Conservation (phyloP, 164 flowering plant species). For the Paratinospora sagittata region DNA sequence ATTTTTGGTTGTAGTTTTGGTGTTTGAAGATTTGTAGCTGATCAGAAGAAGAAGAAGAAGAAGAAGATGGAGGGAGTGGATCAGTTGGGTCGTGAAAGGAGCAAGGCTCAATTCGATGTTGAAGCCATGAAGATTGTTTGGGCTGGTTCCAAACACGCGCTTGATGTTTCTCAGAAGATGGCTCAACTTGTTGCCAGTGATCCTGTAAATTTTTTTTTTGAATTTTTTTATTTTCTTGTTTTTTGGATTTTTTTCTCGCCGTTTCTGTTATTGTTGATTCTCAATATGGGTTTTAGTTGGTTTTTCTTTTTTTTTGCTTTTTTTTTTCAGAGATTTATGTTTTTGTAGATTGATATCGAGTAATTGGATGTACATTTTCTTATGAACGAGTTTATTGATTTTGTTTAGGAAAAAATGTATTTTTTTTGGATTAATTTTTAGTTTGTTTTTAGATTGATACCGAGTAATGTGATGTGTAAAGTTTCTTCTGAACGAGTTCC, state of each 20-base stretch:
- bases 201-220: conserved; percentile 41
- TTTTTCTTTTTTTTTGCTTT: no score
- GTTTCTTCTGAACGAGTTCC: no score
- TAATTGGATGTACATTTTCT: background rate
- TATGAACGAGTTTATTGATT: background rate
- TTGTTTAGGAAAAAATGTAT: background rate
- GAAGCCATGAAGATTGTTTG: conserved; percentile 94
- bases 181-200: conserved; percentile 81
- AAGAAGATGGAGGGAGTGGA: conserved; percentile 54
- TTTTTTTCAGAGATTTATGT: background rate
- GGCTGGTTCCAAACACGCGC: conserved; percentile 79
- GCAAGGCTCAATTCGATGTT: conserved; percentile 69
- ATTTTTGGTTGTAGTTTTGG: background rate
- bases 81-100: conserved; percentile 63
- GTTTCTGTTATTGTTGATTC: background rate
- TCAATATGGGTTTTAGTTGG: background rate
- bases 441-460: background rate
- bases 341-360: background rate
- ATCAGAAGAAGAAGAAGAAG: background rate
- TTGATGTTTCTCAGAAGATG: conserved; percentile 70
- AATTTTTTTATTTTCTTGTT: background rate
- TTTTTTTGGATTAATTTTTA: background rate
- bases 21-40: background rate
- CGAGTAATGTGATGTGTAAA: no score
- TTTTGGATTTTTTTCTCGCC: background rate